Percentiles rank a stretch among this genome's conserved stretches.
Conservation (phyloP, 2,329 filamentous ascomycete species). For the Penicillium brevicompactum region DNA sequence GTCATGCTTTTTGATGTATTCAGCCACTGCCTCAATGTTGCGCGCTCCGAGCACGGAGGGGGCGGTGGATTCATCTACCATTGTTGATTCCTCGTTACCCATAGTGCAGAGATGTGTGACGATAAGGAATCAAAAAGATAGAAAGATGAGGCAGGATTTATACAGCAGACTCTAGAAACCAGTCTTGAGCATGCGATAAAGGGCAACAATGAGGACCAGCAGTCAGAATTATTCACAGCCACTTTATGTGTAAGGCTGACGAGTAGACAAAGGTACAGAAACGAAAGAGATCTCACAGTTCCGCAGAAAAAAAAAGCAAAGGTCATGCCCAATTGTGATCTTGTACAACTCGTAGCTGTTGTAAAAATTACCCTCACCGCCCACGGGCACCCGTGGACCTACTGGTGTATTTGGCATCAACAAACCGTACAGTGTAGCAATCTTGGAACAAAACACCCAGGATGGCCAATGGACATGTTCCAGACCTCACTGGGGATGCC, state of each 20-base stretch:
- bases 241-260: too few relatives aligned
- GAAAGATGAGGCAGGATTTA: not conserved
- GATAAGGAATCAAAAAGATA: conserved; percentile 1
- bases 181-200: too few relatives aligned
- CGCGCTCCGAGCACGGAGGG: conserved; percentile 69
- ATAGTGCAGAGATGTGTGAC: conserved; percentile 53
- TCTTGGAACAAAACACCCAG: conserved; percentile 4
- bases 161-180: not conserved
- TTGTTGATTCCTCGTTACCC: conserved; percentile 79
- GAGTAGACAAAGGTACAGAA: too few relatives aligned
- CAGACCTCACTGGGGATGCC: conserved; percentile 4
- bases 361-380: conserved; percentile 16
- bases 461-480: conserved; percentile 33
- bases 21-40: conserved; percentile 73
- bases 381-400: conserved; percentile 1
- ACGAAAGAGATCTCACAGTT: too few relatives aligned
- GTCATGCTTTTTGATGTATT: conserved; percentile 71
- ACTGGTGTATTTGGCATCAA: conserved; percentile 23
- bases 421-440: not conserved
- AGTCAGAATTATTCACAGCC: too few relatives aligned
- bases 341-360: not conserved
- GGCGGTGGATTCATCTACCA: conserved; percentile 64
- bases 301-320: not conserved
- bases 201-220: too few relatives aligned
- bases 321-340: conserved; percentile 2